A percentile compares a stretch with the other conserved stretches of the same genome.
Evolutionary conservation across 129 eudicot genomes (phyloP).

Genomic region (Centaurea solstitialis): DNA sequence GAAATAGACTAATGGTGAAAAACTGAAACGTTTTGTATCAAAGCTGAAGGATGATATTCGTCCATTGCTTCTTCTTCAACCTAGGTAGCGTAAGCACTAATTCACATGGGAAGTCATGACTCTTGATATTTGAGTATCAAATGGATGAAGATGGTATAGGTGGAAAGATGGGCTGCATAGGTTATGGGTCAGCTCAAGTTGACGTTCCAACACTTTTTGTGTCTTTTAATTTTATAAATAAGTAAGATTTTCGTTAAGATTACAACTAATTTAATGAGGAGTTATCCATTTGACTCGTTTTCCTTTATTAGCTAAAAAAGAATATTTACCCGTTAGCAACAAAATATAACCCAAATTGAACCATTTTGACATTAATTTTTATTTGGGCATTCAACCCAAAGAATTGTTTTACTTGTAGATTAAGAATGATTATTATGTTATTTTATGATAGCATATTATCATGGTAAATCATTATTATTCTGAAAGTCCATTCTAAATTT

Average conservation of each 20-base stretch:
- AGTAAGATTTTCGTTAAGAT: neutral
- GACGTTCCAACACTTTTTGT: neutral
- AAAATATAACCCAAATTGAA: neutral
- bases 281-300: neutral
- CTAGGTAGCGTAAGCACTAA: constrained; percentile 1
- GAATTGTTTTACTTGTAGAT: neutral
- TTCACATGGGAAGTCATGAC: neutral
- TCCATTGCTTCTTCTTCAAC: neutral
- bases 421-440: neutral
- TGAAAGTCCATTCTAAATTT: neutral
- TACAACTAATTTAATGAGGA: neutral
- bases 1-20: neutral
- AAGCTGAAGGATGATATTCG: neutral
- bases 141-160: neutral
- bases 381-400: neutral
- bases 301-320: neutral
- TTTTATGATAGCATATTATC: neutral
- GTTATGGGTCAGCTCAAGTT: neutral
- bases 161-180: neutral
- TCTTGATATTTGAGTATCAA: neutral
- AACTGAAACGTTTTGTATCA: neutral
- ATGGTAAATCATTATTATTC: neutral
- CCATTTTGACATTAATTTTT: neutral
- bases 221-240: neutral
- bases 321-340: neutral